Evolutionary conservation across 371 early-diverging fungal species (phyloP).

Genomic region (Actinomortierella ambigua): DNA sequence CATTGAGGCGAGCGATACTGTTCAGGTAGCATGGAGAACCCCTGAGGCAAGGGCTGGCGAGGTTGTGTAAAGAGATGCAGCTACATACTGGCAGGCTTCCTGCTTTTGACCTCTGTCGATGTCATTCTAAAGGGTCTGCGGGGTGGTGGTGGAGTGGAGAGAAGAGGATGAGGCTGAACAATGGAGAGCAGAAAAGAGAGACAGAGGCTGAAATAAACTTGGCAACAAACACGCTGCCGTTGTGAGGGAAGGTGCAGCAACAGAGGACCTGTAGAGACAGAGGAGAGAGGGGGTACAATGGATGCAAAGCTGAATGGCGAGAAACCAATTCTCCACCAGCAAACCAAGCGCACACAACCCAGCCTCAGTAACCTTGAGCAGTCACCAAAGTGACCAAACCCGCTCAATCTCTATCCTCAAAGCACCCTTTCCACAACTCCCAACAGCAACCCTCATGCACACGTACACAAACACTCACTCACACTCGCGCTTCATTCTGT

Average conservation of each 20-base stretch:
- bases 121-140: constrained; percentile 7
- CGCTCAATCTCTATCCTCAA: background rate
- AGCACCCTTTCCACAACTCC: no score
- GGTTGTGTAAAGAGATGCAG: background rate
- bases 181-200: background rate
- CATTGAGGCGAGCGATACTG: background rate
- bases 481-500: background rate
- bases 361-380: no score
- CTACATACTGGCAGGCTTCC: constrained; percentile 45
- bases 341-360: no score
- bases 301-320: background rate
- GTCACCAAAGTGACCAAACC: no score
- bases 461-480: no score
- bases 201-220: background rate
- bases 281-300: constrained; percentile 6
- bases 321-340: no score
- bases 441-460: no score
- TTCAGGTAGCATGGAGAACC: no score
- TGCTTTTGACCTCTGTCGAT: constrained; percentile 29
- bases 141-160: background rate
- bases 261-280: no score
- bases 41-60: no score
- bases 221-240: no score
- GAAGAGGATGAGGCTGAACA: background rate
- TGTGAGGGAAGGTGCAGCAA: background rate